Evolutionary conservation across 1,139 yeast genomes (phyloP).

Genomic region (Debaryomycetaceae sp.): DNA sequence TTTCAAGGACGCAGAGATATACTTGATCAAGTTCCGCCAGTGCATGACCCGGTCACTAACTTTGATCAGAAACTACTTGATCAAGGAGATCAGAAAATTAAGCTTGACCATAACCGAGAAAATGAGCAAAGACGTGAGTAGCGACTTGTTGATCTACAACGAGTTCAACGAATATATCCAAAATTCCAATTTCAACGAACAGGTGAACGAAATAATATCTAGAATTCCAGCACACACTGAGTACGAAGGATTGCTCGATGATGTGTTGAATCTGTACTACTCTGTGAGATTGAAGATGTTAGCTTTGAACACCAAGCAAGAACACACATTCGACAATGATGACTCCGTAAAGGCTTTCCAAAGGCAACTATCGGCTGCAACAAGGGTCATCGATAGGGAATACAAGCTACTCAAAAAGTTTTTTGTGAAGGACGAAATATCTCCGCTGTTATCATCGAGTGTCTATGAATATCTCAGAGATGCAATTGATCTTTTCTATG

Average conservation of each 20-base stretch:
- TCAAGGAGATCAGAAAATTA: constrained; percentile 48
- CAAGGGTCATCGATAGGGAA: constrained; percentile 61
- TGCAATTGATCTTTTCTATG: constrained; percentile 74
- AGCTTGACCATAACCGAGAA: constrained; percentile 39
- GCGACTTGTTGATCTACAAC: constrained; percentile 46
- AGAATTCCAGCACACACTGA: constrained; percentile 52
- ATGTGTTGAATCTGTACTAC: constrained; percentile 63
- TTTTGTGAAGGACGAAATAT: constrained; percentile 27
- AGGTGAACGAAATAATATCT: constrained; percentile 48
- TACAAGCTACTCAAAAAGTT: constrained; percentile 51
- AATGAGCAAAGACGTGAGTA: constrained; percentile 11
- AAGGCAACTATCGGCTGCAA: constrained; percentile 53
- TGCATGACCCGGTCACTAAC: constrained; percentile 83
- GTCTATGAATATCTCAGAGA: constrained; percentile 57
- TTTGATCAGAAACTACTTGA: constrained; percentile 65
- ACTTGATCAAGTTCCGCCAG: constrained; percentile 72
- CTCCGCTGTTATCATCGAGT: constrained; percentile 21
- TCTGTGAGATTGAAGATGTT: constrained; percentile 50
- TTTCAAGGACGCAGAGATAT: constrained; percentile 68
- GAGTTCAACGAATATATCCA: constrained; percentile 41
- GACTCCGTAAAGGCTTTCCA: constrained; percentile 56
- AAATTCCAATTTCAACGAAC: constrained; percentile 32
- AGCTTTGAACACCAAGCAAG: constrained; percentile 26
- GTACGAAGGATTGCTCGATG: constrained; percentile 63
- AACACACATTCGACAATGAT: constrained; percentile 19